phyloP scores from a whole-genome alignment of 1,284 basidiomycete genomes.

The Apiotrichum gamsii region DNA sequence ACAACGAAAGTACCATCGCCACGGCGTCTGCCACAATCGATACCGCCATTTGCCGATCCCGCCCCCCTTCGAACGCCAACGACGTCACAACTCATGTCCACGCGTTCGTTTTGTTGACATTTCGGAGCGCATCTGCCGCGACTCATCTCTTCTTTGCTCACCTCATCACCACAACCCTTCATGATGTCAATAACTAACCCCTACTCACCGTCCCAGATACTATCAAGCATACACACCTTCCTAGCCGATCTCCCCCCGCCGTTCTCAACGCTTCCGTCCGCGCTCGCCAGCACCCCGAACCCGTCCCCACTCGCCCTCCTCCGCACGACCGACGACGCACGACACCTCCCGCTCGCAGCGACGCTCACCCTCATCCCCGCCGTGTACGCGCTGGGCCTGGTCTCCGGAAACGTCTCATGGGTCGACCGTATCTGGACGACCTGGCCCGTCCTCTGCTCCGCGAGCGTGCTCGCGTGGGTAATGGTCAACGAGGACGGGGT shows the following conservation, averaged over 20 bases:
- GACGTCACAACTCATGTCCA: no score
- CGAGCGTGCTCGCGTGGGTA: slow-evolving; percentile 57
- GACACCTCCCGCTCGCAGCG: slow-evolving; percentile 29
- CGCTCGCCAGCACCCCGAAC: slow-evolving; percentile 18
- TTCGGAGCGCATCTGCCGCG: no score
- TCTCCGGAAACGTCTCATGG: slow-evolving; percentile 76
- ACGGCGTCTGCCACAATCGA: no score
- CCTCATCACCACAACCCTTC: no score
- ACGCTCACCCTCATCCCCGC: slow-evolving; percentile 25
- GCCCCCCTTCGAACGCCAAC: no score
- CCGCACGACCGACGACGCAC: slow-evolving; percentile 22
- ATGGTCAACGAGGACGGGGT: slow-evolving; percentile 57
- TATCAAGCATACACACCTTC: no score
- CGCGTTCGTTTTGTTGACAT: no score
- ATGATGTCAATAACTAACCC: no score
- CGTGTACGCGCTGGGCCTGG: slow-evolving; percentile 34
- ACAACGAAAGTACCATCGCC: no score
- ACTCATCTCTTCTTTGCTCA: no score
- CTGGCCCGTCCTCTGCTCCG: slow-evolving; percentile 69
- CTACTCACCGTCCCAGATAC: no score
- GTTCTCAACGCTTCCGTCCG: slow-evolving; percentile 16
- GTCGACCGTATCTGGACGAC: slow-evolving; percentile 64
- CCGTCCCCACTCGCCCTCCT: slow-evolving; percentile 21
- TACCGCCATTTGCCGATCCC: no score
- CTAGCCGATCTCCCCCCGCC: slow-evolving; percentile 1